Evolutionary conservation across 108 stramenopile species (phyloP), one percentile per base, ranked within the genome.

Genomic region (Pseudonitzschia multiseries): DNA sequence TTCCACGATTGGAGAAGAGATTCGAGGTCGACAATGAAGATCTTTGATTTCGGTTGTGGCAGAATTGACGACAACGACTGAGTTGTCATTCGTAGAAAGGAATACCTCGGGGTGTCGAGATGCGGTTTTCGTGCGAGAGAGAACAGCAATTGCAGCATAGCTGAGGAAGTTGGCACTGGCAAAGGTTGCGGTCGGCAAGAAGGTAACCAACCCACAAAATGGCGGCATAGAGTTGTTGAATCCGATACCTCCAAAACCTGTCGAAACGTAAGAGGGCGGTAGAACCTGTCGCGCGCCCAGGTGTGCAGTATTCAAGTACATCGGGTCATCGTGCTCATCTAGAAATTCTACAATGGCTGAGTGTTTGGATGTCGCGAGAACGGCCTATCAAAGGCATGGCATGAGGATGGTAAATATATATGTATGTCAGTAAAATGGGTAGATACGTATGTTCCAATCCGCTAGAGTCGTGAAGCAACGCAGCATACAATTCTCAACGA

Each of bases 41-140:
- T 94, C 93, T 17, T 76, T 79, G 24, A 94, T 80, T 44, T 89
- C 86, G 32, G 70, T 71, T n/a, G 83, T 89, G 42, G 81, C 77
- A 32, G 86, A 59, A 57, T 88, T 76, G 18, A 86, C 75, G 43
- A 94, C 84, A 20, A 91, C 83, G 28, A 94, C 90, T 17, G 89
- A 90, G 61, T 89, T 87, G 63, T 91, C 89, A 17, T 87, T 84
- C 4, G 93, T 94, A 51, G 88, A 84, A 24, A 94, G 62, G 57
- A 91, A 94, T 2, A 94, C 77, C 77, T 94, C 93, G 3, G 90
- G 93, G 57, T 88, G 83, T 32, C 84, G 46, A 2, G 86, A 86
- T 14, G 88, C 72, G 9, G 93, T 88, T 57, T 85, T 79, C 10
- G 82, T 81, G 17, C 90, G 70, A 4, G 93, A 78, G 20, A 94